These are phyloP conservation scores for Hygrophila difformis DNA, from an alignment of 257 asterid species.

Conservation along the genomic window DNA sequence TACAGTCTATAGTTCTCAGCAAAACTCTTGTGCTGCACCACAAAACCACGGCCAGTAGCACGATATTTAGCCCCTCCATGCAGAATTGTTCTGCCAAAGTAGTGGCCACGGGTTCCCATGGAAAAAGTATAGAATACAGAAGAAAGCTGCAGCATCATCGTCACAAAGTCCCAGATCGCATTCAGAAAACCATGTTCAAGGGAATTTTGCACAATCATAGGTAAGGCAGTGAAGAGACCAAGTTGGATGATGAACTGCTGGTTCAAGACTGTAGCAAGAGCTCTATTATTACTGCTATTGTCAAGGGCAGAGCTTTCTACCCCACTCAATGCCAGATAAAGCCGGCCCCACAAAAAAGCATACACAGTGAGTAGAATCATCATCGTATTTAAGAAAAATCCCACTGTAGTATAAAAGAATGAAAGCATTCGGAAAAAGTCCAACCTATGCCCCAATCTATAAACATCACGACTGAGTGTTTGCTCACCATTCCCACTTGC, in stretches of 20 bases:
- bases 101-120: slow-evolving; percentile 99
- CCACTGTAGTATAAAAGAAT: slow-evolving; percentile 92
- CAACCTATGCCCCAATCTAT: slow-evolving; percentile 93
- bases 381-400: slow-evolving; percentile 94
- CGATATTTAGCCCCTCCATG: slow-evolving; percentile 99
- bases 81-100: slow-evolving; percentile 92
- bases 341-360: slow-evolving; percentile 96
- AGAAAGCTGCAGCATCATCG: slow-evolving; percentile 96
- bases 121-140: slow-evolving; percentile 92
- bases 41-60: slow-evolving; percentile 99
- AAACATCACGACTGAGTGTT: slow-evolving; percentile 87
- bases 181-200: slow-evolving; percentile 94
- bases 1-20: slow-evolving; percentile 78
- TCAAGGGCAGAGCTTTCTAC: slow-evolving; percentile 56
- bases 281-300: slow-evolving; percentile 53
- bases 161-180: slow-evolving; percentile 85
- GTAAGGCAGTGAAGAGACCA: slow-evolving; percentile 89
- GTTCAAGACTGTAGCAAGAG: slow-evolving; percentile 92
- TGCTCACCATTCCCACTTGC: slow-evolving; percentile 99
- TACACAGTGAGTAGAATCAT: slow-evolving; percentile 88
- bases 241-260: slow-evolving; percentile 95
- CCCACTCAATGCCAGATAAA: slow-evolving; percentile 95
- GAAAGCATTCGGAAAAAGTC: slow-evolving; percentile 99
- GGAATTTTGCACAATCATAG: slow-evolving; percentile 93
- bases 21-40: slow-evolving; percentile 91